These are phyloP conservation scores for Neurospora hispaniola DNA, from an alignment of 495 filamentous ascomycete genomes.

Conservation along the genomic window DNA sequence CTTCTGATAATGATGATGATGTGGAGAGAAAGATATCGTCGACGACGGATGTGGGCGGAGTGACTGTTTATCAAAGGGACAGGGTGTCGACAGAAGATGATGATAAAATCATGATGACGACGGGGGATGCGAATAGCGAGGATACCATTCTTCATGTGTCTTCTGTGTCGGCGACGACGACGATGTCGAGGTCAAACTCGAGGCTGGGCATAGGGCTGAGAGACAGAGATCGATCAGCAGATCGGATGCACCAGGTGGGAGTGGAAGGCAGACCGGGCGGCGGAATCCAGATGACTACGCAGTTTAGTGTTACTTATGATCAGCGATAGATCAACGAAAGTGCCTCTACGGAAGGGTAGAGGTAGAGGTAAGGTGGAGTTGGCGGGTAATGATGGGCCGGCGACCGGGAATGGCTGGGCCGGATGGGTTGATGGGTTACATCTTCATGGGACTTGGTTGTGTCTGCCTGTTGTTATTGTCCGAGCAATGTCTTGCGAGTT, in stretches of 20 bases:
- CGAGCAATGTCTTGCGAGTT: background rate
- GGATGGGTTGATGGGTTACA: background rate
- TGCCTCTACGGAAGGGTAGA: background rate
- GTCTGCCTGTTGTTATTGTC: background rate
- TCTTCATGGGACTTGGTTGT: background rate
- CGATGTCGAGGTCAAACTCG: background rate
- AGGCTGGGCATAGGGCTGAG: background rate
- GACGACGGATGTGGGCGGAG: background rate
- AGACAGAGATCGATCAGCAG: background rate
- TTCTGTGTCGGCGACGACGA: slow-evolving; percentile 5
- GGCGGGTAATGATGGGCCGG: background rate
- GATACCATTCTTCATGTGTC: slow-evolving; percentile 24
- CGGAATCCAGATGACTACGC: slow-evolving; percentile 3
- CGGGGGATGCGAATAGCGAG: slow-evolving; percentile 33
- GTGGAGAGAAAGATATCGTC: background rate
- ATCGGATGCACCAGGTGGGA: background rate
- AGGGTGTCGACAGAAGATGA: background rate
- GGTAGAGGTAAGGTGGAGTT: background rate
- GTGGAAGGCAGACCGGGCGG: background rate
- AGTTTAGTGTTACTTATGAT: slow-evolving; percentile 4
- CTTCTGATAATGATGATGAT: background rate
- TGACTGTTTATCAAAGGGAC: background rate
- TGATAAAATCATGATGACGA: background rate
- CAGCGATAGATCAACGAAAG: background rate
- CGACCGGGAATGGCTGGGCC: background rate